Percentiles rank a stretch among this genome's conserved stretches.
Conservation (phyloP, 176 grass and related monocot species). For the Oryza officinalis region DNA sequence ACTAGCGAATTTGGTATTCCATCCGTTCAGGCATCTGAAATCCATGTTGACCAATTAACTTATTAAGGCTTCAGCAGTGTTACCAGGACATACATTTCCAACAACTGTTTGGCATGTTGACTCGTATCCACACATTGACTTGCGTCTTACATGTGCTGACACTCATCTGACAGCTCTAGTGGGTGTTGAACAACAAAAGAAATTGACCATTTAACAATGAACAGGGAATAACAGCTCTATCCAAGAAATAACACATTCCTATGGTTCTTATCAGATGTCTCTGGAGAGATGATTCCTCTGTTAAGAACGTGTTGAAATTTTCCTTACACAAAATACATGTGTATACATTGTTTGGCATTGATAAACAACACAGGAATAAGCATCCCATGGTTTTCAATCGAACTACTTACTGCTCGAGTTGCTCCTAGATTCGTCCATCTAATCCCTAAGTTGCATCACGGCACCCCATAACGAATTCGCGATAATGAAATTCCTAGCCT, state of each 20-base stretch:
- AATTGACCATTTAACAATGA: neutral
- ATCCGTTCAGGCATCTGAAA: neutral
- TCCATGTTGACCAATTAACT: neutral
- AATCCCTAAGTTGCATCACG: neutral
- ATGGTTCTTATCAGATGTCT: neutral
- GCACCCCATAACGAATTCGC: neutral
- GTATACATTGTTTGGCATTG: neutral
- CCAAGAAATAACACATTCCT: neutral
- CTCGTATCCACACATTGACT: neutral
- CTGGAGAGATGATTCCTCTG: neutral
- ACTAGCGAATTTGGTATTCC: neutral
- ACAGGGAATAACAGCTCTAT: constrained; percentile 9
- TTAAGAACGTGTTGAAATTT: neutral
- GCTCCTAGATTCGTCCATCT: neutral
- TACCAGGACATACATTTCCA: neutral
- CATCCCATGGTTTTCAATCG: too few species aligned
- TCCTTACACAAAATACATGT: neutral
- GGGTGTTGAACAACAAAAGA: neutral
- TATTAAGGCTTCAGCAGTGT: neutral
- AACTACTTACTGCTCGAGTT: neutral
- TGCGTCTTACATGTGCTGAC: neutral
- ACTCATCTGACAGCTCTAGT: neutral
- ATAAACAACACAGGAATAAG: neutral
- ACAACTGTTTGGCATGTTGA: neutral
- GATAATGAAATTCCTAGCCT: neutral